Evolutionary conservation across 1,139 yeast genomes (phyloP), one percentile per base, ranked within the genome.

Genomic region (Kurtzmaniella quercitrusa): DNA sequence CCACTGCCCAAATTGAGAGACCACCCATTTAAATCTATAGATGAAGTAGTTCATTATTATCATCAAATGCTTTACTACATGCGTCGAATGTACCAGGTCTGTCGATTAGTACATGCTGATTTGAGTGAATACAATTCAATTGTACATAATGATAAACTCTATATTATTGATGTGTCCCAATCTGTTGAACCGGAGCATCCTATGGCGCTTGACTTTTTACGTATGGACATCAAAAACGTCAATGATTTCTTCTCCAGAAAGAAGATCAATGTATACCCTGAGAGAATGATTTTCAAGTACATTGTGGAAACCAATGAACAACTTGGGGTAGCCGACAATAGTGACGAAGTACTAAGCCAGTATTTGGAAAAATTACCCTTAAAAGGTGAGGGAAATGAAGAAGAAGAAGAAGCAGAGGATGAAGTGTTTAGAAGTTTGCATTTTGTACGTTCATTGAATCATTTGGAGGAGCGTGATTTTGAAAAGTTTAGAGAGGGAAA

Each of bases 181-280:
- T 84, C 95, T 33, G 98, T 94, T 23, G 98, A 94, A 61, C 98
- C 96, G 18, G 97, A 91, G 55, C 99, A 94, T 63, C 98, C 98
- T 6, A 90, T 89, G 87, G 87, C 96, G 38, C 72, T 93, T 48
- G 98, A 93, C 60, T 94, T 94, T 59, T 67, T 94, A 47, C 73
- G 99, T 59, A 93, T 93, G 98, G 99, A 94, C 64, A 91, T 94
- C 57, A 93, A 91, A 63, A 94, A 94, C 57, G 90, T 93, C 16
- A 93, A 90, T 58, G 94, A 87, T 55, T 94, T 84, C 62, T 94
- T 94, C 57, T 70, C 73, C 46, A 74, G 82, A 47, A 77, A 77
- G 55, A 82, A 84, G 60, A 87, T 90, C 37, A 76, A 79, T 45
- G 85, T 88, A 3, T 85, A 86, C 53, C 81, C 95, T 2, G 98